Evolutionary conservation across 805 yeast species (phyloP), one percentile per base, ranked within the genome.

Genomic region (Lachancea waltii): DNA sequence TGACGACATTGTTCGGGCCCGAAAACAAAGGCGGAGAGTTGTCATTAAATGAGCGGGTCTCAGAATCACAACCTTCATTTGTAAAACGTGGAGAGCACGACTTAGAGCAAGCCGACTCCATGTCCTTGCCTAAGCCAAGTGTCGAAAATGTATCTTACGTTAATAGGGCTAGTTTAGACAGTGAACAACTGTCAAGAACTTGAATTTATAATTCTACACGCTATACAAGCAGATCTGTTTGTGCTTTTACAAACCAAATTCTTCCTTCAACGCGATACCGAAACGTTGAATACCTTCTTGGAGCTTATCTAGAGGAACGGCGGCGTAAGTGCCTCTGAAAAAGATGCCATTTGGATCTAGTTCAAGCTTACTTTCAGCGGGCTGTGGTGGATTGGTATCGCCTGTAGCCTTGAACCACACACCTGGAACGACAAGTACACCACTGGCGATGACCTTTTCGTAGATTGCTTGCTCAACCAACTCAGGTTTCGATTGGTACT

Each of bases 271-370:
- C 38, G 85, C 86, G 38, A 65, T 62, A 46, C 85, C 85, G 46
- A 82, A 77, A 61, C 81, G 77, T 56, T 75, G 73, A 45, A 84
- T 56, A 49, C 92, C 92, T 11, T 52, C 46, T 38, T 58, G 72
- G 48, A 84, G 68, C 44, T 71, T 62, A 40, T 79, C 85, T 48
- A 80, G 69, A 18, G 86, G 79, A 30, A 83, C 90, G 36, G 94
- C 92, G 37, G 92, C 94, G 49, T 81, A 84, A 21, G 94, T 84
- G 47, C 94, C 94, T 75, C 94, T 81, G 65, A 81, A 84, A 68
- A 83, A 83, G 47, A 82, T 61, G 33, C 58, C 56, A 44, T 70
- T 67, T 37, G 72, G 68, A 36, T 63, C 64, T 35, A 51, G 63
- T n/a, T 67, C 58, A 38, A 65, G 64, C 19, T 50, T 54, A 25